A percentile compares a stretch with the other conserved stretches of the same genome.
Conservation (phyloP, 305 asterid species). For the Solanum aculeatissimum region DNA sequence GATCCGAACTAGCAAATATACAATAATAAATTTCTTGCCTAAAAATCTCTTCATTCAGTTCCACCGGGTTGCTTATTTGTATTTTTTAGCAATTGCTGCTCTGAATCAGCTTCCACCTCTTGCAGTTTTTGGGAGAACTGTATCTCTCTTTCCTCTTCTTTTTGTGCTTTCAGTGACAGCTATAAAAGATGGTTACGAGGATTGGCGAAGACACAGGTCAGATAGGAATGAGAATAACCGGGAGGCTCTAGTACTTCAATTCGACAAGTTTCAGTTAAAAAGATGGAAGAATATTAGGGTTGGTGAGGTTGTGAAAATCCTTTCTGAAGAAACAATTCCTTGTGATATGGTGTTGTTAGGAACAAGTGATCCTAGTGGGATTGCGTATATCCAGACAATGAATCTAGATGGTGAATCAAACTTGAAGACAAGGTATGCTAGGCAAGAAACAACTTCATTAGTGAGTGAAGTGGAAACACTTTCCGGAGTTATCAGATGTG, state of each 20-base stretch:
- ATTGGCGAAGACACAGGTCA: slow-evolving; percentile 98
- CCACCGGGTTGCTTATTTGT: slow-evolving; percentile 91
- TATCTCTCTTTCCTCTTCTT: slow-evolving; percentile 91
- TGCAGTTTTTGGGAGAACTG: slow-evolving; percentile 97
- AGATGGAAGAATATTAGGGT: slow-evolving; percentile 74
- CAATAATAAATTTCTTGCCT: slow-evolving; percentile 76
- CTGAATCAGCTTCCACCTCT: slow-evolving; percentile 98
- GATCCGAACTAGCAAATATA: slow-evolving; percentile 93
- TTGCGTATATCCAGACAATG: slow-evolving; percentile 98
- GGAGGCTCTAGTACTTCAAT: slow-evolving; percentile 72
- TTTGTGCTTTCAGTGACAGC: slow-evolving; percentile 96
- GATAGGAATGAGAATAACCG: slow-evolving; percentile 96
- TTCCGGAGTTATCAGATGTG: slow-evolving; percentile 80
- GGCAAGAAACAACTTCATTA: slow-evolving; percentile 84
- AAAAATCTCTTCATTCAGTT: slow-evolving; percentile 94
- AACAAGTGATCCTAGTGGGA: slow-evolving; percentile 90
- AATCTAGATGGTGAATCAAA: slow-evolving; percentile 98
- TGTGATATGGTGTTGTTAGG: slow-evolving; percentile 91
- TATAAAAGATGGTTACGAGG: slow-evolving; percentile 97
- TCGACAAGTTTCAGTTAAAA: slow-evolving; percentile 47
- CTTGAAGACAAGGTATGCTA: slow-evolving; percentile 96
- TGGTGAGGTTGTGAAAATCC: slow-evolving; percentile 88
- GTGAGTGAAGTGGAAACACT: slow-evolving; percentile 44
- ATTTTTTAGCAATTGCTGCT: slow-evolving; percentile 87
- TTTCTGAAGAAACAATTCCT: slow-evolving; percentile 79